These are phyloP conservation scores for Verticillium klebahnii DNA, from an alignment of 2,329 filamentous ascomycete genomes.

Conservation along the genomic window DNA sequence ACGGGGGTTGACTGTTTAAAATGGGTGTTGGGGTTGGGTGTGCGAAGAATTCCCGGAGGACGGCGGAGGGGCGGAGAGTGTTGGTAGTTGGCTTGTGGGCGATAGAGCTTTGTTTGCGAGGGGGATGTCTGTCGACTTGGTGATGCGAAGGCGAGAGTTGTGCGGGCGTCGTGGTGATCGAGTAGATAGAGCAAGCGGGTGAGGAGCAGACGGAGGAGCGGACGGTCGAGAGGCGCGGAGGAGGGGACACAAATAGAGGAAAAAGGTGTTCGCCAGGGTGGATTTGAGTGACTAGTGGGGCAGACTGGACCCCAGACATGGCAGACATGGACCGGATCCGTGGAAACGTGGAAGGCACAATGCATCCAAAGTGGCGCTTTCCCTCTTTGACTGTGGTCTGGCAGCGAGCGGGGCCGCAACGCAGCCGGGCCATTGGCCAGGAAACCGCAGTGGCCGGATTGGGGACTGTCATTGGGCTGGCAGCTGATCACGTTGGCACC, in stretches of 20 bases:
- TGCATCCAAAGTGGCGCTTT: not conserved
- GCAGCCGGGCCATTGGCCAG: not conserved
- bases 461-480: not conserved
- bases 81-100: constrained; percentile 4
- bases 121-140: not conserved
- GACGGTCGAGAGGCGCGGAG: not conserved
- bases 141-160: not conserved
- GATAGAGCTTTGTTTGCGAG: not conserved
- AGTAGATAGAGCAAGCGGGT: not conserved
- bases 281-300: not conserved
- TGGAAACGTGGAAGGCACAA: not conserved
- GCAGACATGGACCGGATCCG: too few species aligned
- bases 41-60: not conserved
- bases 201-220: not conserved
- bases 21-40: constrained; percentile 8
- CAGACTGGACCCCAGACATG: too few species aligned
- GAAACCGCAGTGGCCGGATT: not conserved
- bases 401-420: not conserved
- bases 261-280: not conserved
- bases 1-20: constrained; percentile 17
- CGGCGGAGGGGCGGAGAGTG: constrained; percentile 10
- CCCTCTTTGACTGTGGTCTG: not conserved
- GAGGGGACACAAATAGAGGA: not conserved
- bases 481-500: not conserved
- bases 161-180: not conserved